Evolutionary conservation across 805 yeast genomes (phyloP).

Genomic region (Monosporozyma unispora): DNA sequence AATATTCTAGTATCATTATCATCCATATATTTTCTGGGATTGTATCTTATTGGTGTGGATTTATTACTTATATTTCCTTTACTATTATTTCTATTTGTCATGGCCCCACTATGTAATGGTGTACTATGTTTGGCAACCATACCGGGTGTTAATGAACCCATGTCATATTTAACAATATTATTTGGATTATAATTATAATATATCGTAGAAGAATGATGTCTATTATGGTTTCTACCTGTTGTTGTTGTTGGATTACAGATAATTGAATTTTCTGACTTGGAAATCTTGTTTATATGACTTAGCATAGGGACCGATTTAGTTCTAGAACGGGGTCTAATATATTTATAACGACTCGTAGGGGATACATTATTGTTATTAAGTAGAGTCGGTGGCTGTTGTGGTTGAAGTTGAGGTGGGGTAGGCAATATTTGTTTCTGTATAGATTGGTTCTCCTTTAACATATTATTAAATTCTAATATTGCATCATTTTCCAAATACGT

Average conservation of each 20-base stretch:
- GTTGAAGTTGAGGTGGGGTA: too few species aligned
- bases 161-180: background rate
- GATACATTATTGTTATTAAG: background rate
- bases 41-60: background rate
- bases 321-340: background rate
- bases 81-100: background rate
- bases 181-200: background rate
- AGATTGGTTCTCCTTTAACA: background rate
- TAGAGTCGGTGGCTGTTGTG: background rate
- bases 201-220: background rate
- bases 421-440: background rate
- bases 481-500: background rate
- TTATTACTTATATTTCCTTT: background rate
- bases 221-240: background rate
- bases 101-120: background rate
- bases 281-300: background rate
- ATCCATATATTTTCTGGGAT: background rate
- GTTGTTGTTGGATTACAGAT: too few species aligned
- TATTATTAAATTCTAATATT: background rate
- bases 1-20: background rate
- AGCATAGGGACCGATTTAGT: background rate
- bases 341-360: background rate
- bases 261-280: background rate
- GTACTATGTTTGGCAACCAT: too few species aligned
- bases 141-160: background rate